Conservation (phyloP, 169 alveolate species). For the Eimeria sp. region DNA sequence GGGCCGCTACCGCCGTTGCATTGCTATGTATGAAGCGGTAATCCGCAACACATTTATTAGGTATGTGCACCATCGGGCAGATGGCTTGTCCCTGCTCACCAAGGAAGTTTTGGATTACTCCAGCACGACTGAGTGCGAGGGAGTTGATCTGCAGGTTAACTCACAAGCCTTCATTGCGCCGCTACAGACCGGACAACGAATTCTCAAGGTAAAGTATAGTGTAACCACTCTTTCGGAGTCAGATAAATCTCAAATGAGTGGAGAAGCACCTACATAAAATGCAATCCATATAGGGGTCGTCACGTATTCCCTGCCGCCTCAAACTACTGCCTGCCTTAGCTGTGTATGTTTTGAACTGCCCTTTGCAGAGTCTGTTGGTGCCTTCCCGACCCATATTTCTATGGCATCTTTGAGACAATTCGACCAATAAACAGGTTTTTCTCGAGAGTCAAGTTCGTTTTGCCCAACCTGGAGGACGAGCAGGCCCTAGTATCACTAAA, state of each 20-base stretch:
- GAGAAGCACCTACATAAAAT: not conserved
- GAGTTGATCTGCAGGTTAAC: slow-evolving; percentile 10
- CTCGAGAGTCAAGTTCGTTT: slow-evolving; percentile 1
- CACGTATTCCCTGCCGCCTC: not conserved
- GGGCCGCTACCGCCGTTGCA: slow-evolving; percentile 74
- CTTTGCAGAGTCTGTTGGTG: slow-evolving; percentile 73
- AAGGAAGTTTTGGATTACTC: not conserved
- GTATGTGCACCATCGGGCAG: not conserved
- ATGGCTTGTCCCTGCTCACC: not conserved
- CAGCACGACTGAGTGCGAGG: not conserved
- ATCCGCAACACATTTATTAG: slow-evolving; percentile 67
- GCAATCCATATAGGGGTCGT: not conserved
- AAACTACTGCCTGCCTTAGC: not conserved
- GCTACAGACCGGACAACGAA: slow-evolving; percentile 73
- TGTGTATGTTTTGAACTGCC: not conserved
- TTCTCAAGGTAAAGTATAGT: slow-evolving; percentile 37
- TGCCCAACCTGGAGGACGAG: slow-evolving; percentile 48
- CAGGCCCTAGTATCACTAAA: slow-evolving; percentile 19
- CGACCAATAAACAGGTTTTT: slow-evolving; percentile 46
- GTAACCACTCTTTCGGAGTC: not conserved
- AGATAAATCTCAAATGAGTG: not conserved
- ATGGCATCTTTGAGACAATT: slow-evolving; percentile 67
- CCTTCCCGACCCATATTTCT: slow-evolving; percentile 76
- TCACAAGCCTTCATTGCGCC: slow-evolving; percentile 68
- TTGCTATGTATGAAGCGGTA: slow-evolving; percentile 67